Base-by-base conservation (phyloP, 257 asterid genomes). In the Solanum infundibuliforme region DNA sequence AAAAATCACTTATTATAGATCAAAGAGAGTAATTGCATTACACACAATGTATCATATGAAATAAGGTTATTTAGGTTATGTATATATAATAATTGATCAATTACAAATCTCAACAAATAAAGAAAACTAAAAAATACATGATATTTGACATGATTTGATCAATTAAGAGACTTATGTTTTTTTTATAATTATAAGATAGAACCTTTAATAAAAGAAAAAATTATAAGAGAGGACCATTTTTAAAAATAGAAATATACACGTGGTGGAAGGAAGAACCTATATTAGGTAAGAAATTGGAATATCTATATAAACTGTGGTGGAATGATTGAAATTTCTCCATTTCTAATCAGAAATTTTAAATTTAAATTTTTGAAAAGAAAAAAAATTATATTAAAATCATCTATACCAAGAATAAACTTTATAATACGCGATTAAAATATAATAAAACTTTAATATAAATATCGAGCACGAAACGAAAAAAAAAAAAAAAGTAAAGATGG, bases 281-380 rank as follows among this genome's bases (percentile, higher is more conserved):
- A 81, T 41, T 48, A 48, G 5, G 85, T 48, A 81, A 81, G 39
- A 71, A 23, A 58, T 58, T 7, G 5, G 4, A 18, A 55, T 7
- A 55, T 4, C 3, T 8, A 23, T 4, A 60, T 60, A 8, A 55
- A 7, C 0, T 6, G 9, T 1, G 10, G 21, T 52, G 21, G 4
- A 55, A 7, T 55, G 5, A 7, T 20, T 55, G 2, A 55, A 18
- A 20, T 55, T 55, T 60, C 7, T 65, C 0, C 4, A 11, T 65
- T 23, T 62, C 0, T 13, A 6, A 29, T 68, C 0, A 29, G 1
- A 69, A 6, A 1, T 1, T 29, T 55, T 0, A 3, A 3, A 12
- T 65, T 13, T 0, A 13, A 12, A 6, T 0, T 1, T 13, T 13
- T 0, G 0, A 11, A n/a, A 66, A 25, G 1, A 66, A n/a, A 12